Evolutionary conservation across 106 monocot species (phyloP).

Genomic region (Hemerocallis citrina): DNA sequence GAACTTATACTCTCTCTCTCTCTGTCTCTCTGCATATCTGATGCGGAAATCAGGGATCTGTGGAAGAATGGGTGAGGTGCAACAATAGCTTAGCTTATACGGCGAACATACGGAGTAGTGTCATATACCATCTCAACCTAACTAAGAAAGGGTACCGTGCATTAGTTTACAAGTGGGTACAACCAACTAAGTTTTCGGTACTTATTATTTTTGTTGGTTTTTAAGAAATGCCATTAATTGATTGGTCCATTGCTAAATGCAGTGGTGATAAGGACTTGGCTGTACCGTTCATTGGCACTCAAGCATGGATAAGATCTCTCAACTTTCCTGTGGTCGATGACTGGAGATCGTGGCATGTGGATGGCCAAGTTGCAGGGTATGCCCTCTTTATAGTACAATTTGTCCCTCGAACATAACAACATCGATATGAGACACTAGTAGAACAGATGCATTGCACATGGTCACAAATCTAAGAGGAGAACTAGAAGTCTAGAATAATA

Average conservation of each 20-base stretch:
- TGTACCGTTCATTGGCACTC: slow-evolving; percentile 35
- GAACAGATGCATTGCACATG: too few relatives aligned
- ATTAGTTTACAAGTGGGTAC: slow-evolving; percentile 46
- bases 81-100: background rate
- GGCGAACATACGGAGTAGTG: slow-evolving; percentile 9
- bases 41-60: slow-evolving; percentile 1
- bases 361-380: slow-evolving; percentile 20
- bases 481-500: too few relatives aligned
- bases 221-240: too few relatives aligned
- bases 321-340: slow-evolving; percentile 28
- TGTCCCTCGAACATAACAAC: too few relatives aligned
- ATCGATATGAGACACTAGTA: too few relatives aligned
- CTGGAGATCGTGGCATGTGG: slow-evolving; percentile 39
- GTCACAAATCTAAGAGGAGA: too few relatives aligned
- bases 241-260: background rate
- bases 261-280: slow-evolving; percentile 45
- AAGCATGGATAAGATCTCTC: slow-evolving; percentile 43
- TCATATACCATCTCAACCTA: slow-evolving; percentile 33
- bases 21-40: too few relatives aligned
- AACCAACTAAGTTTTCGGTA: too few relatives aligned
- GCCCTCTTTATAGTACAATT: too few relatives aligned
- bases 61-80: slow-evolving; percentile 8
- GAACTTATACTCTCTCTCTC: too few relatives aligned
- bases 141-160: slow-evolving; percentile 39
- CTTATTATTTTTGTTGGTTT: too few relatives aligned